Evolutionary conservation across 73 alveolate species (phyloP).

Genomic region (Symbiodinium pilosum): DNA sequence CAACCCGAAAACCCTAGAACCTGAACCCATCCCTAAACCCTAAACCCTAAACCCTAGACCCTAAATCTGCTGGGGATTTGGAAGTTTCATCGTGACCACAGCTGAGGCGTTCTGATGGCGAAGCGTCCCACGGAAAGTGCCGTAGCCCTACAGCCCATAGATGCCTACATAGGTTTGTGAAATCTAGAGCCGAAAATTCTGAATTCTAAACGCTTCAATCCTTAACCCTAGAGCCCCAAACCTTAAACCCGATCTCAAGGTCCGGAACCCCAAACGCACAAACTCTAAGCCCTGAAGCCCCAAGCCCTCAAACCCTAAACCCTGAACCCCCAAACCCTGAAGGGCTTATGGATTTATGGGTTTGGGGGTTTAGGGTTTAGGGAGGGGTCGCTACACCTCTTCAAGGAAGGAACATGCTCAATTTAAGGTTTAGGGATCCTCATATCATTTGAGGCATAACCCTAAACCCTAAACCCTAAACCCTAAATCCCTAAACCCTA

Average conservation of each 20-base stretch:
- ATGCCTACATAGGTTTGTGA: too few relatives aligned
- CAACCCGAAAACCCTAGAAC: not conserved
- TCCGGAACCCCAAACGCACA: not conserved
- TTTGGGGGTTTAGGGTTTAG: not conserved
- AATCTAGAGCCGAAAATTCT: not conserved
- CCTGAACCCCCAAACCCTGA: not conserved
- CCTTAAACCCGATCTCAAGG: not conserved
- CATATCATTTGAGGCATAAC: not conserved
- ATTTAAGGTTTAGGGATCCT: too few relatives aligned
- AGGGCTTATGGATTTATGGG: conserved; percentile 9
- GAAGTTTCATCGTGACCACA: not conserved
- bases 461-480: not conserved
- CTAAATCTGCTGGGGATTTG: not conserved
- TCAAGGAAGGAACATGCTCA: too few relatives aligned
- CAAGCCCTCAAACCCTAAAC: not conserved
- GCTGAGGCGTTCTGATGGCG: not conserved
- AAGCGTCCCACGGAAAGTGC: not conserved
- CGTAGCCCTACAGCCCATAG: too few relatives aligned
- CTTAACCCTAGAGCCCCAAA: too few relatives aligned
- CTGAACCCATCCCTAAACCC: not conserved
- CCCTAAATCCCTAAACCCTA: not conserved
- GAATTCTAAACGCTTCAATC: not conserved
- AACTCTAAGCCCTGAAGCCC: not conserved
- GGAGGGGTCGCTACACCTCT: not conserved
- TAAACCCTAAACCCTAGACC: not conserved